Evolutionary conservation across 2,329 filamentous ascomycete genomes (phyloP).

Genomic region (Sclerotinia subarctica): DNA sequence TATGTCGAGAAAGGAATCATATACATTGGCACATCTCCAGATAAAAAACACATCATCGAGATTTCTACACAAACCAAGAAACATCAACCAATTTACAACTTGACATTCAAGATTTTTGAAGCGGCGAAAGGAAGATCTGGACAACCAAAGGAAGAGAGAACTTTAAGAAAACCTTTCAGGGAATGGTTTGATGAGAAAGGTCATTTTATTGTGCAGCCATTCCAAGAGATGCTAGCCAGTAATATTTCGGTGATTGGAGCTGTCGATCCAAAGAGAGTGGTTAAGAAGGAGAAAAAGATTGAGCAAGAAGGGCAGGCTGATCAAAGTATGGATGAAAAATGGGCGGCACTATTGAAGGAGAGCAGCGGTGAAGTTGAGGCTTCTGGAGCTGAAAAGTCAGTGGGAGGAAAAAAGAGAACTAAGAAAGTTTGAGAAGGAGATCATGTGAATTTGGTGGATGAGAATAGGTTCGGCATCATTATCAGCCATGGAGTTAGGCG

Average conservation of each 20-base stretch:
- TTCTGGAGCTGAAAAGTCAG: constrained; percentile 21
- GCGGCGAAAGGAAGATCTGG: constrained; percentile 22
- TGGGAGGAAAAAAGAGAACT: constrained; percentile 31
- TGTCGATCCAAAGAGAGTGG: constrained; percentile 60
- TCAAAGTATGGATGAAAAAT: constrained; percentile 36
- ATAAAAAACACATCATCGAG: constrained; percentile 67
- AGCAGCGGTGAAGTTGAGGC: constrained; percentile 26
- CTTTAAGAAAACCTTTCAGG: constrained; percentile 63
- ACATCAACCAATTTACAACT: constrained; percentile 74
- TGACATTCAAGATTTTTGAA: constrained; percentile 57
- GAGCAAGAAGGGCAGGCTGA: constrained; percentile 23
- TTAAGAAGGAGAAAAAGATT: constrained; percentile 26
- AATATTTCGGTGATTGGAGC: constrained; percentile 63
- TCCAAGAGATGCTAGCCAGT: constrained; percentile 74
- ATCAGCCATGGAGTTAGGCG: constrained; percentile 8
- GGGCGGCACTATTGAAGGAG: constrained; percentile 36
- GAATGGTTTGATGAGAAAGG: constrained; percentile 74
- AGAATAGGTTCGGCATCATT: constrained; percentile 1
- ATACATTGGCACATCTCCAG: constrained; percentile 61
- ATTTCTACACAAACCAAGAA: constrained; percentile 74
- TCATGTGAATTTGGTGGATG: not conserved
- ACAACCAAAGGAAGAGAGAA: constrained; percentile 36
- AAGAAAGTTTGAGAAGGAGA: constrained; percentile 32
- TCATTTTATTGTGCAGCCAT: constrained; percentile 69
- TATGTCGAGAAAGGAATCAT: constrained; percentile 76